These are phyloP conservation scores for Beta vulgaris DNA, from an alignment of 148 eudicot genomes.

Conservation along the genomic window DNA sequence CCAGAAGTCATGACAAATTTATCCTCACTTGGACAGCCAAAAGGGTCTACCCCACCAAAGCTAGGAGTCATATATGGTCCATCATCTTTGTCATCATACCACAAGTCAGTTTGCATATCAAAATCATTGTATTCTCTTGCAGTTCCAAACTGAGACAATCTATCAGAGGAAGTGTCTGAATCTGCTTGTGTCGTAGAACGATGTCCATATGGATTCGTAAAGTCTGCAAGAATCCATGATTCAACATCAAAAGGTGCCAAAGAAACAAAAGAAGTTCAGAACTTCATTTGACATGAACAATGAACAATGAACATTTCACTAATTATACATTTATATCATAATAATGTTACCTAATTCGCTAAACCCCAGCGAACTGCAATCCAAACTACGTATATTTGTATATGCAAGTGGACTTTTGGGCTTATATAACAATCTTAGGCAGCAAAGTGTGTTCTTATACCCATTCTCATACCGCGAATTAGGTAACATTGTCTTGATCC, in stretches of 20 bases:
- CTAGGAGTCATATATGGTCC: constrained; percentile 58
- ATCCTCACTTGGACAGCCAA: constrained; percentile 73
- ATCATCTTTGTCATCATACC: constrained; percentile 87
- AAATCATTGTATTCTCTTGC: constrained; percentile 93
- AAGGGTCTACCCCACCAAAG: constrained; percentile 47
- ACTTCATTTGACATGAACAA: constrained; percentile 8
- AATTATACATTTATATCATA: not conserved
- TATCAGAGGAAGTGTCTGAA: constrained; percentile 85
- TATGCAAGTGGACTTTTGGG: no score
- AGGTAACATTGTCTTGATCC: no score
- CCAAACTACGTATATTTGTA: no score
- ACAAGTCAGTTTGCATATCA: constrained; percentile 80
- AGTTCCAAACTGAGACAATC: constrained; percentile 92
- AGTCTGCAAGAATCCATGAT: constrained; percentile 46
- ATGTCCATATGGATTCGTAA: constrained; percentile 81
- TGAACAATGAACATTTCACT: constrained; percentile 2
- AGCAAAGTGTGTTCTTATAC: no score
- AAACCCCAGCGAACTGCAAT: no score
- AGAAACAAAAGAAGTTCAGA: not conserved
- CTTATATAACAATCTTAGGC: no score
- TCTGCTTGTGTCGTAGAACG: constrained; percentile 42
- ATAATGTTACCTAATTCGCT: no score
- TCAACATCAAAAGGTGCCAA: not conserved
- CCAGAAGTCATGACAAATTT: constrained; percentile 73
- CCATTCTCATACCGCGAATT: no score